These are phyloP conservation scores for Malbranchea zuffiana DNA, from an alignment of 2,329 filamentous ascomycete species.

Conservation along the genomic window DNA sequence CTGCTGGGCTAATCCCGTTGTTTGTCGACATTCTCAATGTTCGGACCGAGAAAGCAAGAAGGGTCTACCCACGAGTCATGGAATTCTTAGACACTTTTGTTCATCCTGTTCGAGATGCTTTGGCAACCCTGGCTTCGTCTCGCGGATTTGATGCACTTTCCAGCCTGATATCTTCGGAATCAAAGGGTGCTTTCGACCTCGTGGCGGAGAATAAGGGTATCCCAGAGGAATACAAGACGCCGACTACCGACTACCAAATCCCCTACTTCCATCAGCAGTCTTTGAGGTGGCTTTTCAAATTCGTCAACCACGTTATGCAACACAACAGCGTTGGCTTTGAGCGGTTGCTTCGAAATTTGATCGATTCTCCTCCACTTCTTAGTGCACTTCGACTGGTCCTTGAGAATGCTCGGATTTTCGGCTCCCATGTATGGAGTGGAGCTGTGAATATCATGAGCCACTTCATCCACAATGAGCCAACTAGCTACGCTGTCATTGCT, in stretches of 20 bases:
- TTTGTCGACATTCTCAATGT: conserved; percentile 80
- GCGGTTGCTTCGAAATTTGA: conserved; percentile 78
- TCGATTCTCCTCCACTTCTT: conserved; percentile 81
- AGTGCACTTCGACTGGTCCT: conserved; percentile 70
- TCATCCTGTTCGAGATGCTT: conserved; percentile 72
- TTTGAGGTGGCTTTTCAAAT: conserved; percentile 87
- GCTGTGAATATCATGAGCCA: conserved; percentile 83
- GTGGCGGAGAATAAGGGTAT: conserved; percentile 63
- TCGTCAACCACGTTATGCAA: conserved; percentile 89
- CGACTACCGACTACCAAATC: conserved; percentile 82
- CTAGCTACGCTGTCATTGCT: conserved; percentile 89
- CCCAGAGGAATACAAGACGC: conserved; percentile 59
- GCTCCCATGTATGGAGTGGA: conserved; percentile 91
- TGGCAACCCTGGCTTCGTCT: conserved; percentile 68
- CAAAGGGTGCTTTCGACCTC: conserved; percentile 56
- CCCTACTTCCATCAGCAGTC: conserved; percentile 90
- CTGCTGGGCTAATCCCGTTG: conserved; percentile 79
- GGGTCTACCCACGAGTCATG: conserved; percentile 72
- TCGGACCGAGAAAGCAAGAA: conserved; percentile 68
- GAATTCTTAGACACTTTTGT: conserved; percentile 82
- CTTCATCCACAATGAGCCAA: conserved; percentile 98
- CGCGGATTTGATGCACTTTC: conserved; percentile 83
- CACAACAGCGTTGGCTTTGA: conserved; percentile 75
- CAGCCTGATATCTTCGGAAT: conserved; percentile 72
- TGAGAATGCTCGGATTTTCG: conserved; percentile 66